Base-by-base conservation (phyloP, 1,139 yeast species). In the Pichia sp. region DNA sequence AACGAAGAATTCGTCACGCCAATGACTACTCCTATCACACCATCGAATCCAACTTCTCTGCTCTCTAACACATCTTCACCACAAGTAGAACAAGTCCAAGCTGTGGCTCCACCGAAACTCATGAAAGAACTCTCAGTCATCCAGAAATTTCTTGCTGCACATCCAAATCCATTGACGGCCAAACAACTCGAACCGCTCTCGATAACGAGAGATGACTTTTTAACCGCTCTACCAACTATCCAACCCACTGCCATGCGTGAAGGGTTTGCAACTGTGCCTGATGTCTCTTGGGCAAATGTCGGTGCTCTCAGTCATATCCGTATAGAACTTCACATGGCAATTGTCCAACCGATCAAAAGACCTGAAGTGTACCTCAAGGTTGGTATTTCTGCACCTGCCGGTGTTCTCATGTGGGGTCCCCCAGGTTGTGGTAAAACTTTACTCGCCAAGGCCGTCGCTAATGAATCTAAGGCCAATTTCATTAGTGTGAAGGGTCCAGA, bases 341-440 rank as follows among this genome's bases (percentile, higher is more conserved):
- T 91, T 46, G 98, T 93, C 1, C 97, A 88, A 55, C 98, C 98
- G 1, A 88, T 91, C 48, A 80, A 82, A 51, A 76, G 87, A 47
- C 99, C 99, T 1, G 96, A 88, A 46, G 63, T 91, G 15, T 91
- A 83, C 54, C 77, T 77, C 45, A 77, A 80, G 45, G 96, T 91
- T 9, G 99, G 99, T 58, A 88, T 91, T 26, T 76, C 87, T 37
- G 96, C 96, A 0, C 97, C 98, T 1, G 88, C 96, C 0, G 99
- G 99, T 37, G 98, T 91, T 1, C 64, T 91, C 16, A 72, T 91
- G 68, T 91, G 98, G 98, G 99, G 99, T 0, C 99, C 98, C 2
- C 98, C 98, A 3, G 98, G 98, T 17, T 91, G 97, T 64, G 98
- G 98, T 69, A 91, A 91, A 56, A 91, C 98, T 0, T 66, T 91